Conservation (phyloP, 1,139 yeast genomes). For the Geotrichum fermentans region DNA sequence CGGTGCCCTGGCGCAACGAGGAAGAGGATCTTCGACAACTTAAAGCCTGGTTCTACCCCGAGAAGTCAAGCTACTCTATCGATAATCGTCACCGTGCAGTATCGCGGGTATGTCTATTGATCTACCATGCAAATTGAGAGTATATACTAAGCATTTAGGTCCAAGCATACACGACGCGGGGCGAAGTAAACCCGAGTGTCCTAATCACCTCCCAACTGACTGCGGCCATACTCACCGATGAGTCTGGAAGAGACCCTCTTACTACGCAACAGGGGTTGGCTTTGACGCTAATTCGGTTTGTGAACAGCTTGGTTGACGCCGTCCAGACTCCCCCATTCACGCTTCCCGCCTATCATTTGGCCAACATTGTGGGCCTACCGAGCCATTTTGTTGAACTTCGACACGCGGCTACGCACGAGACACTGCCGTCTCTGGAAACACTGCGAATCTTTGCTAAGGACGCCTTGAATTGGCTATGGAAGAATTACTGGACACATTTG, state of each 20-base stretch:
- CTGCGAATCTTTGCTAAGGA: slow-evolving; percentile 52
- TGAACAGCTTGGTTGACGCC: slow-evolving; percentile 87
- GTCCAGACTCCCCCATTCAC: slow-evolving; percentile 76
- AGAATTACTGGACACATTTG: slow-evolving; percentile 64
- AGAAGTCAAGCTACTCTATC: too few relatives aligned
- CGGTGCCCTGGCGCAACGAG: slow-evolving; percentile 10
- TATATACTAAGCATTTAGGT: slow-evolving; percentile 37
- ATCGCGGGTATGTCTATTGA: too few relatives aligned
- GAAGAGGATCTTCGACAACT: slow-evolving; percentile 31
- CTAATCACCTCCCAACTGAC: slow-evolving; percentile 66
- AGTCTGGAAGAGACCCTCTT: slow-evolving; percentile 31
- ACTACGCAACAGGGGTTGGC: slow-evolving; percentile 53
- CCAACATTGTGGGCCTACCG: slow-evolving; percentile 66
- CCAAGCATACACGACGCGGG: slow-evolving; percentile 58
- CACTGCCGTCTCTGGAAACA: slow-evolving; percentile 64
- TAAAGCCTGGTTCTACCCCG: slow-evolving; percentile 54
- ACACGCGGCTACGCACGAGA: slow-evolving; percentile 90
- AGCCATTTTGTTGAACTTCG: slow-evolving; percentile 82
- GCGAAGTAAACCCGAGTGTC: slow-evolving; percentile 73
- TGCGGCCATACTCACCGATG: slow-evolving; percentile 50
- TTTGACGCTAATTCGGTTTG: slow-evolving; percentile 79
- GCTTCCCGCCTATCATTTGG: slow-evolving; percentile 70
- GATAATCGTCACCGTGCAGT: too few relatives aligned
- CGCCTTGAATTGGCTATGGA: slow-evolving; percentile 73
- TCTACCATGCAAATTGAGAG: too few relatives aligned